A percentile compares a stretch with the other conserved stretches of the same genome.
phyloP scores from a whole-genome alignment of 2,329 filamentous ascomycete species.

The Pseudogymnoascus sp. region DNA sequence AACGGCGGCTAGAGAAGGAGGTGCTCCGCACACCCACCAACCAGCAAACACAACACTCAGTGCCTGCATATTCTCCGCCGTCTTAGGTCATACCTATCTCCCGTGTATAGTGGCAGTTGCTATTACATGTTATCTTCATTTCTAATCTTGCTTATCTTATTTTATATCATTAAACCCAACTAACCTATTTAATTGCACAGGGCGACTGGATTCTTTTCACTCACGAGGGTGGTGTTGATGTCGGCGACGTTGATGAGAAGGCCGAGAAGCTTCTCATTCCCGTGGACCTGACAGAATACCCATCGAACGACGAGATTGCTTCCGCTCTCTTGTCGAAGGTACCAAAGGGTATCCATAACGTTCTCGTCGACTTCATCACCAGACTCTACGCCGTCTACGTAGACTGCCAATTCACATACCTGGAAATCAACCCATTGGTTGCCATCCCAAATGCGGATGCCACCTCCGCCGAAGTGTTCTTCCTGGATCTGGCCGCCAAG shows the following conservation, averaged over 20 bases:
- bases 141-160: background rate
- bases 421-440: slow-evolving; percentile 98
- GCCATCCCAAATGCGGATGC: slow-evolving; percentile 90
- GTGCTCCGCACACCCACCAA: slow-evolving; percentile 2
- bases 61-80: background rate
- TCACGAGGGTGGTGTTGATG: slow-evolving; percentile 98
- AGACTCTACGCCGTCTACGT: slow-evolving; percentile 98
- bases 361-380: slow-evolving; percentile 98
- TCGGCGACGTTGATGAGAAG: slow-evolving; percentile 97
- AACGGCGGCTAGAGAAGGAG: slow-evolving; percentile 5
- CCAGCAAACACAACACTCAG: background rate
- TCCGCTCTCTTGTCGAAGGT: slow-evolving; percentile 81
- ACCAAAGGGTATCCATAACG: slow-evolving; percentile 90
- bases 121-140: background rate
- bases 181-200: slow-evolving; percentile 39
- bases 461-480: slow-evolving; percentile 91
- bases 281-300: slow-evolving; percentile 89
- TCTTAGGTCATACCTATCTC: background rate
- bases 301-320: slow-evolving; percentile 92
- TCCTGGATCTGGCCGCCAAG: slow-evolving; percentile 97
- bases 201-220: slow-evolving; percentile 99
- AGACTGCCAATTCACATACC: slow-evolving; percentile 99
- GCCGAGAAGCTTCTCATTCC: slow-evolving; percentile 97
- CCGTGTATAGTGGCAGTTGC: background rate
- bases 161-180: background rate